Conservation (phyloP, 2,329 filamentous ascomycete genomes). For the Zarea fungicola region DNA sequence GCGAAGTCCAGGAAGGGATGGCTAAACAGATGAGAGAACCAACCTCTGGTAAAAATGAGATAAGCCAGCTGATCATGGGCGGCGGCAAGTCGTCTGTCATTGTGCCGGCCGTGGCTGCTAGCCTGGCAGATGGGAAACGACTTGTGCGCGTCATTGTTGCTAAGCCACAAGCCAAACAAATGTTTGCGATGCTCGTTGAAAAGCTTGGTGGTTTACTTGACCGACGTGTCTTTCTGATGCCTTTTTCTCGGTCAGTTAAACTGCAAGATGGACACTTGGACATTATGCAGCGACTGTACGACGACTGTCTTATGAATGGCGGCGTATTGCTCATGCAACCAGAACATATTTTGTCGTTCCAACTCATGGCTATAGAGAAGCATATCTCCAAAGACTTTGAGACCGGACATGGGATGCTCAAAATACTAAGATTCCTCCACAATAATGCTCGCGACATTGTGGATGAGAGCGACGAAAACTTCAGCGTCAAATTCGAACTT, state of each 20-base stretch:
- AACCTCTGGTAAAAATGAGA: slow-evolving; percentile 35
- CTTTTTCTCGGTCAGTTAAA: slow-evolving; percentile 49
- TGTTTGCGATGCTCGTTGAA: slow-evolving; percentile 48
- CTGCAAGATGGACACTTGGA: slow-evolving; percentile 27
- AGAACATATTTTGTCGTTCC: slow-evolving; percentile 59
- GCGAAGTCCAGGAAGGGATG: slow-evolving; percentile 54
- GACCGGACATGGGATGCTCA: background rate
- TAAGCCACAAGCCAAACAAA: slow-evolving; percentile 57
- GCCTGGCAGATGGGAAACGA: slow-evolving; percentile 43
- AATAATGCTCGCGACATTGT: slow-evolving; percentile 48
- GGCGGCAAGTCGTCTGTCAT: slow-evolving; percentile 68
- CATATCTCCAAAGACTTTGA: slow-evolving; percentile 24
- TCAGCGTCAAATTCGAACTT: slow-evolving; percentile 55
- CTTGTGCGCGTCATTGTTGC: slow-evolving; percentile 56
- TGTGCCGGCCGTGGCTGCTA: slow-evolving; percentile 54
- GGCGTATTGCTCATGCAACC: slow-evolving; percentile 58
- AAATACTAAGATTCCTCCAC: slow-evolving; percentile 22
- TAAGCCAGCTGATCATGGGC: slow-evolving; percentile 68
- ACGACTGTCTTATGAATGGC: slow-evolving; percentile 41
- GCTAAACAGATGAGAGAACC: slow-evolving; percentile 50
- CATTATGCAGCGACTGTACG: slow-evolving; percentile 33
- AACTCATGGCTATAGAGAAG: slow-evolving; percentile 46
- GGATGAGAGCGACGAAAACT: slow-evolving; percentile 61
- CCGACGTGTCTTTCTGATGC: slow-evolving; percentile 50
- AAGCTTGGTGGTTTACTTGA: slow-evolving; percentile 52